These are phyloP conservation scores for Nigrospora oryzae DNA, from an alignment of 2,329 filamentous ascomycete genomes.

Conservation along the genomic window DNA sequence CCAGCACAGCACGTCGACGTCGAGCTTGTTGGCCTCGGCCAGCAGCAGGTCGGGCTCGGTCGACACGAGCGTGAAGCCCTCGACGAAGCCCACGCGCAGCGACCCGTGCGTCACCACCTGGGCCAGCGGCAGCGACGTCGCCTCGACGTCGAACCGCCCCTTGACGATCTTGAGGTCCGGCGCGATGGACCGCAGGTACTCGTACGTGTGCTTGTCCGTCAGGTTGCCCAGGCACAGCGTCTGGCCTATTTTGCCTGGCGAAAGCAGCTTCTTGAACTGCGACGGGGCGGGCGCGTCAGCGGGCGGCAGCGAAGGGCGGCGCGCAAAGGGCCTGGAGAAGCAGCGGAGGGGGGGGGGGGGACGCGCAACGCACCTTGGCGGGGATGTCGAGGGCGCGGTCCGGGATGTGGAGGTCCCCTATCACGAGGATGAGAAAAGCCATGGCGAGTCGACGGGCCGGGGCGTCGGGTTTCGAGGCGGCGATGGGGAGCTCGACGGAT, in stretches of 20 bases:
- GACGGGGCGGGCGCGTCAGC: background rate
- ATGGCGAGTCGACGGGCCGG: slow-evolving; percentile 36
- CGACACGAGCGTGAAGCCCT: slow-evolving; percentile 61
- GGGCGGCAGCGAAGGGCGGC: background rate
- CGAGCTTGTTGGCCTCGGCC: slow-evolving; percentile 59
- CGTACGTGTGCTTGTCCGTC: slow-evolving; percentile 72
- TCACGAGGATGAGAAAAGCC: slow-evolving; percentile 83
- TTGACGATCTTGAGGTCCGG: slow-evolving; percentile 65
- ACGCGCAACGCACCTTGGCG: slow-evolving; percentile 55
- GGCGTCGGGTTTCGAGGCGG: slow-evolving; percentile 1
- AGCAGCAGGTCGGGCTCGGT: slow-evolving; percentile 59
- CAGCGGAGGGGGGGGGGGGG: background rate
- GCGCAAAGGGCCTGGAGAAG: slow-evolving; percentile 4
- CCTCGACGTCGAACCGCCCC: slow-evolving; percentile 59
- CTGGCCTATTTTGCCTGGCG: slow-evolving; percentile 75
- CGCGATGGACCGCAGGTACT: slow-evolving; percentile 67
- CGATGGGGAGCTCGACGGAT: background rate
- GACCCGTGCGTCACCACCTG: slow-evolving; percentile 59
- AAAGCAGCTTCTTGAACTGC: slow-evolving; percentile 79
- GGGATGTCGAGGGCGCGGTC: slow-evolving; percentile 88
- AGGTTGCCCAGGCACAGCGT: slow-evolving; percentile 74
- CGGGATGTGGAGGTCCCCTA: slow-evolving; percentile 90
- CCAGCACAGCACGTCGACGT: slow-evolving; percentile 63
- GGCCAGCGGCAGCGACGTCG: slow-evolving; percentile 54
- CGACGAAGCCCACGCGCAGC: slow-evolving; percentile 58